Base-by-base conservation (phyloP, 306 rosid genomes). In the Datisca glomerata region DNA sequence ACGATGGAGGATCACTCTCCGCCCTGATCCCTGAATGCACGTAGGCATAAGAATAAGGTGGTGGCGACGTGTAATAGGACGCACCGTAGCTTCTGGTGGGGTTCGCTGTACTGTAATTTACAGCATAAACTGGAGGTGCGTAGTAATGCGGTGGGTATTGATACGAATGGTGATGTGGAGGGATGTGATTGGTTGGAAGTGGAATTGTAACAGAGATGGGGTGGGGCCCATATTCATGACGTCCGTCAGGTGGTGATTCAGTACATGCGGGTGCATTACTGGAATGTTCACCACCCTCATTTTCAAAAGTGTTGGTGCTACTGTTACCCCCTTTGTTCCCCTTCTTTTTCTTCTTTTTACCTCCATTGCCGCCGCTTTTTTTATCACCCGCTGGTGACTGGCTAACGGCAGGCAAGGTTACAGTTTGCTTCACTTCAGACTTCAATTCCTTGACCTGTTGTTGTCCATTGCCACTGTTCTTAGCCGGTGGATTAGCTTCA, bases 271-370 rank as follows among this genome's bases (percentile, higher is more conserved):
- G 57, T 3, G 60, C 69, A 25, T 43, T 64, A 21, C 42, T 41
- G 6, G 25, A 20, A 6, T 22, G 63, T 46, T 49, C 74, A 7
- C 49, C 67, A n/a, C 57, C 73, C 1, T 43, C 67, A n/a, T 7
- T 23, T 1, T n/a, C n/a, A n/a, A n/a, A n/a, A n/a, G n/a, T n/a
- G n/a, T n/a, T n/a, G n/a, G 2, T 57, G 3, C 11, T 40, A 8
- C 9, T 27, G 22, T 34, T 72, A 32, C 49, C 59, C 44, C 52
- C 59, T 25, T 58, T 81, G 18, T 60, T 60, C 63, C 64, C 76
- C 63, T 71, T 78, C 37, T 45, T 66, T 49, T 63, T 78, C 45
- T 53, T 65, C 76, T 35, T 78, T 43, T 51, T 72, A 1, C 59
- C 55, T 18, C 80, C 78, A 2, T 59, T 21, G 2, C 68, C 53